Conservation (phyloP, 345 rosid species). For the Linum tenue region DNA sequence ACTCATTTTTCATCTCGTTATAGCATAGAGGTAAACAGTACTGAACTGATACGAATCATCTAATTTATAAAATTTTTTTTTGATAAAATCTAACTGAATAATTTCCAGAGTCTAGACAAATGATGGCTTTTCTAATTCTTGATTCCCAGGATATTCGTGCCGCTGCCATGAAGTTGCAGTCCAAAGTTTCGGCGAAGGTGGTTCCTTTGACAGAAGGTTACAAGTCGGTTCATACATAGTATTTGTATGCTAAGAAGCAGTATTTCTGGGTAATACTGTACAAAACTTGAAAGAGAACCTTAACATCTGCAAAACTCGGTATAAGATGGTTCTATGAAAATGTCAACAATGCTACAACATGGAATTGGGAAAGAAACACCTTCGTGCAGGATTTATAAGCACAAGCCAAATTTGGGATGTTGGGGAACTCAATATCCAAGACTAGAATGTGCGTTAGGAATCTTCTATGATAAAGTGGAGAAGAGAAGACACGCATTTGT, state of each 20-base stretch:
- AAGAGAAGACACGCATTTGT: conserved; percentile 78
- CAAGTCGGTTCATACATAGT: conserved; percentile 50
- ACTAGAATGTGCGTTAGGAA: neutral
- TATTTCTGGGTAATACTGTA: neutral
- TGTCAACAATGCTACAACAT: neutral
- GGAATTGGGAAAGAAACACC: neutral
- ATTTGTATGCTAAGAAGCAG: neutral
- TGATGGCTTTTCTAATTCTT: conserved; percentile 11
- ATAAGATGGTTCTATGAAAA: neutral
- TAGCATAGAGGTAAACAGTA: conserved; percentile 53
- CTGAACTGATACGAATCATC: conserved; percentile 9
- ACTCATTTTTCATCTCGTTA: conserved; percentile 94
- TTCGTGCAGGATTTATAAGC: neutral
- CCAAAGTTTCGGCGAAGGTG: conserved; percentile 77
- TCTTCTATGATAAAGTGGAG: conserved; percentile 23
- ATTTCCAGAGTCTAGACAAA: neutral
- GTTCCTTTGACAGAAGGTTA: conserved; percentile 86
- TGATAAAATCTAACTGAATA: neutral
- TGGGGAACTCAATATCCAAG: neutral
- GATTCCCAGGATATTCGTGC: conserved; percentile 62
- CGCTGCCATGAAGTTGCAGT: conserved; percentile 66
- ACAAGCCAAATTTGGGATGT: neutral
- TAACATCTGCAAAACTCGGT: neutral
- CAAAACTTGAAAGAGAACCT: neutral
- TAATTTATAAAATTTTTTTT: neutral